phyloP scores from a whole-genome alignment of 306 rosid genomes.

The Calophaca sinica region DNA sequence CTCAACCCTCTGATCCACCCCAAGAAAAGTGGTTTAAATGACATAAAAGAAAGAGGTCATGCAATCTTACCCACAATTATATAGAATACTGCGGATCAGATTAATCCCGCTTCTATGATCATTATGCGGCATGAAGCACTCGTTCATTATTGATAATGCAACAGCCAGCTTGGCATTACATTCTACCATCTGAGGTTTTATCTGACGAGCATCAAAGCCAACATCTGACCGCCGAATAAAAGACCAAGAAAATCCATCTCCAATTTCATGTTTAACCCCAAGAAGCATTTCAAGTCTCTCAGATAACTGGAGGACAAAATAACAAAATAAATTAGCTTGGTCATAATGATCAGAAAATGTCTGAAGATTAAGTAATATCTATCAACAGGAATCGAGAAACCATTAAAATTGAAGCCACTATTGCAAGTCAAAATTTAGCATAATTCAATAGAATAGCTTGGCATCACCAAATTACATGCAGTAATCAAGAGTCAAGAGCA shows the following conservation, averaged over 20 bases:
- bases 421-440: slow-evolving; percentile 36
- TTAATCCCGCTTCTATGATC: slow-evolving; percentile 91
- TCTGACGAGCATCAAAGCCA: slow-evolving; percentile 57
- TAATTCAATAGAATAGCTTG: slow-evolving; percentile 28
- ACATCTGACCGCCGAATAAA: slow-evolving; percentile 71
- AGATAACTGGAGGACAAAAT: slow-evolving; percentile 67
- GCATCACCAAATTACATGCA: slow-evolving; percentile 40
- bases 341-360: slow-evolving; percentile 23
- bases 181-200: slow-evolving; percentile 60
- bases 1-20: neutral
- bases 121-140: slow-evolving; percentile 90
- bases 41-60: slow-evolving; percentile 20
- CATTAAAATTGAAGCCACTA: slow-evolving; percentile 27
- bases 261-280: slow-evolving; percentile 82
- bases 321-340: slow-evolving; percentile 38
- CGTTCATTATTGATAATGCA: slow-evolving; percentile 83
- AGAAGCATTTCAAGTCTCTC: slow-evolving; percentile 71
- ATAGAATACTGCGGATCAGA: slow-evolving; percentile 81
- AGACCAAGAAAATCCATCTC: slow-evolving; percentile 88
- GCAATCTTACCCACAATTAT: slow-evolving; percentile 83
- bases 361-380: slow-evolving; percentile 33
- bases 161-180: slow-evolving; percentile 91
- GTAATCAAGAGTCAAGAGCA: neutral
- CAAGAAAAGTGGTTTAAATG: neutral
- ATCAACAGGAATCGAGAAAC: slow-evolving; percentile 33